Base-by-base conservation (phyloP, 306 rosid genomes). In the Cucurbita moschata region DNA sequence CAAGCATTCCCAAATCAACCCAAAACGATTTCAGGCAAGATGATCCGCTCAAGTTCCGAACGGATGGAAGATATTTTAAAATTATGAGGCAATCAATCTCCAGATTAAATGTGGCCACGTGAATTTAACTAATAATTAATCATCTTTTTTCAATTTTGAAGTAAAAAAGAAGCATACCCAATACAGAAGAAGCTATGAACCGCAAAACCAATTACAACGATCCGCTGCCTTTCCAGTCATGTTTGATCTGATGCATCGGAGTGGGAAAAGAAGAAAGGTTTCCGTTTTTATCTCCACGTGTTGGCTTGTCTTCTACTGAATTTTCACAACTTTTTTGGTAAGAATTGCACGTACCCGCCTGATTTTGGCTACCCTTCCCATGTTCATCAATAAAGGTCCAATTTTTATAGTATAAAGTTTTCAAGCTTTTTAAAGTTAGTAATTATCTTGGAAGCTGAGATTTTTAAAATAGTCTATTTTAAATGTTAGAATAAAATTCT, bases 101-200 rank as follows among this genome's bases (percentile, higher is more conserved):
- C 16, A 42, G 35, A 65, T n/a, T 65, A 52, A 65, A 57, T 57
- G 39, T 57, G 65, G 65, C 54, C 72, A 66, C 72, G 71, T 66
- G 72, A 66, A 66, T 10, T 66, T 21, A 43, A 66, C 19, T 64
- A 18, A 62, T 39, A 21, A 42, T 23, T 5, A 19, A 10, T 8
- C 9, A 9, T 5, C n/a, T 65, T 65, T 19, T 18, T 9, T n/a
- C 52, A 40, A 1, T 14, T 38, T 63, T 63, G 69, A 63, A 63
- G 70, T 65, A 65, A 65, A 42, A 42, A 52, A 42, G 53, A 65
- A 65, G 71, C 71, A 16, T 15, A 63, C 35, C 35, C 35, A 30
- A 30, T 30, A 30, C 35, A 30, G 35, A 19, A 63, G 50, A 47
- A 43, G 52, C 53, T 43, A 43, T 19, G n/a, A 65, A 65, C 53